Evolutionary conservation across 2,329 filamentous ascomycete genomes (phyloP), one percentile per base, ranked within the genome.

Genomic region (Scedosporium apiospermum): DNA sequence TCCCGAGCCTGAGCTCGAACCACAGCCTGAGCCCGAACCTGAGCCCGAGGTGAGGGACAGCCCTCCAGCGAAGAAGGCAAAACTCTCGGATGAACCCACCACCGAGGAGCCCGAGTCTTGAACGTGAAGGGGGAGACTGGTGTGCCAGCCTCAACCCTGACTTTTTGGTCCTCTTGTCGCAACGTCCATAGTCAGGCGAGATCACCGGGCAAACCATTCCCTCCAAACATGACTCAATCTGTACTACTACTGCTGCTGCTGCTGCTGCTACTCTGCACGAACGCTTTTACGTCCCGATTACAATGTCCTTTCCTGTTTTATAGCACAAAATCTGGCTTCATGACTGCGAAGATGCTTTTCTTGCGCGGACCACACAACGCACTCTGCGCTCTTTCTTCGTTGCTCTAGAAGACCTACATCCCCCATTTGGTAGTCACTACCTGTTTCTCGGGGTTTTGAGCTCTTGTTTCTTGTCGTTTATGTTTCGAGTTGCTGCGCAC

Each of bases 211-310:
- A 42, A 30, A 51, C 49, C 23, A 53, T 27, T 34, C 46, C 23
- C 21, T 27, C 26, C 16, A 3, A 6, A 1, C 16, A 12, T 38
- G 34, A n/a, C 42, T 41, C 44, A 34, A 51, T 44, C 12, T 61
- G 59, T 61, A 61, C 59, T 44, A 53, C 58, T 44, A 61, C 59
- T n/a, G n/a, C n/a, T n/a, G n/a, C n/a, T n/a, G n/a, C n/a, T n/a
- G n/a, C n/a, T n/a, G n/a, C n/a, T n/a, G n/a, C n/a, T 44, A 61
- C 59, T 26, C 34, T 60, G 23, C 18, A 53, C n/a, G 59, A 61
- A 18, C 59, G 49, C 44, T 16, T 53, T 44, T 46, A 61, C 27
- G 44, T 21, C 59, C 16, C 38, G 42, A 27, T 41, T 53, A 21
- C 23, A 4, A 23, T 61, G 12, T 26, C 23, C 23, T 53, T 61